Evolutionary conservation across 1,284 basidiomycete genomes (phyloP).

Genomic region (Moesziomyces globuligerus): DNA sequence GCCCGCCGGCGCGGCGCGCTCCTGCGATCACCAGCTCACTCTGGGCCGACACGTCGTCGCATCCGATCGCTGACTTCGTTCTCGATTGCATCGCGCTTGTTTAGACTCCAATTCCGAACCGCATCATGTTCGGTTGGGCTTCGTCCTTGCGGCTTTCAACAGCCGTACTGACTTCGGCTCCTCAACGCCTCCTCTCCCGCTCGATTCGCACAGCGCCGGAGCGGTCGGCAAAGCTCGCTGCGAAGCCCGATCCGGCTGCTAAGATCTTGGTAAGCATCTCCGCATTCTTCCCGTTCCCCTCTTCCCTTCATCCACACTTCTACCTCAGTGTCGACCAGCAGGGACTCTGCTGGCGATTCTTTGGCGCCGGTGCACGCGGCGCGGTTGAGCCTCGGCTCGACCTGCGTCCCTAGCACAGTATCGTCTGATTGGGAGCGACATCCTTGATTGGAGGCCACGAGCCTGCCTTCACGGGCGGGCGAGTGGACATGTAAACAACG

Average conservation of each 20-base stretch:
- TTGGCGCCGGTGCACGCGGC: constrained; percentile 50
- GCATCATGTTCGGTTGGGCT: no score
- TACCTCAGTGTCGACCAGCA: not conserved
- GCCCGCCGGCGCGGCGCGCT: not conserved
- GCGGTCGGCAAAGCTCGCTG: not conserved
- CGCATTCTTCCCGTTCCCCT: not conserved
- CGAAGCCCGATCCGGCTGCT: not conserved
- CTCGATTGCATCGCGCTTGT: no score
- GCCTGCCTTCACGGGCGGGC: constrained; percentile 48
- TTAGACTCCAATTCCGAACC: no score
- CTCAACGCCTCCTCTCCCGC: not conserved
- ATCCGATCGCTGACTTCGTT: no score
- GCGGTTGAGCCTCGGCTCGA: constrained; percentile 43
- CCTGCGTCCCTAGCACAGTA: constrained; percentile 48
- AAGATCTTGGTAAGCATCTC: not conserved
- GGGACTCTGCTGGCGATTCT: not conserved
- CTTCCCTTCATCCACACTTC: not conserved
- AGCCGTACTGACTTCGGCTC: no score
- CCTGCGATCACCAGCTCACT: no score
- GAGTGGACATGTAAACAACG: constrained; percentile 53
- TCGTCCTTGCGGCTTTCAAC: no score
- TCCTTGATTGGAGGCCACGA: constrained; percentile 49
- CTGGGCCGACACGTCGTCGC: no score
- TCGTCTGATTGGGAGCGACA: constrained; percentile 58
- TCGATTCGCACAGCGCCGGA: not conserved